A percentile compares a stretch with the other conserved stretches of the same genome.
phyloP scores from a whole-genome alignment of 192 early-diverging fungal species.

The Polychytrium aggregatum region DNA sequence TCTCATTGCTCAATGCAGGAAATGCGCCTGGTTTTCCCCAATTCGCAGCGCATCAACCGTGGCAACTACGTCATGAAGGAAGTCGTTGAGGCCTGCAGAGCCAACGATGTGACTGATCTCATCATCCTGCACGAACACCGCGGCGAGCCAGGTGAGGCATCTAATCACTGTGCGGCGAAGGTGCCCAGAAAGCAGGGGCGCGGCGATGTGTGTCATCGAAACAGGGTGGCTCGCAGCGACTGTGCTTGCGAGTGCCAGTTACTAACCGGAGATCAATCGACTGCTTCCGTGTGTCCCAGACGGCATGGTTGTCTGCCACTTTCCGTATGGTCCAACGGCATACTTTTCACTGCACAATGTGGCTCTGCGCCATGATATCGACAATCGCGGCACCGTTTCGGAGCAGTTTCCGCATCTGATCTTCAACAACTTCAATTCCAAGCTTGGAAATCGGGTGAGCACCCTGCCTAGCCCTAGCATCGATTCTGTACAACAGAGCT shows the following conservation, averaged over 20 bases:
- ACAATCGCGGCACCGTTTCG: constrained; percentile 90
- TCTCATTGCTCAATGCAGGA: constrained; percentile 55
- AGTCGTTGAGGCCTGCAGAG: constrained; percentile 87
- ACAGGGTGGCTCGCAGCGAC: too few relatives aligned
- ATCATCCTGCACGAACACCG: constrained; percentile 92
- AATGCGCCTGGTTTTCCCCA: constrained; percentile 89
- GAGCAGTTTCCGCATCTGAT: constrained; percentile 96
- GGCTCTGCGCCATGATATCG: constrained; percentile 93
- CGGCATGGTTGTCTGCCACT: constrained; percentile 87
- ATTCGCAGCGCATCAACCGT: constrained; percentile 95
- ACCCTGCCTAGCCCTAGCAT: background rate
- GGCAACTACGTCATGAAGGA: constrained; percentile 93
- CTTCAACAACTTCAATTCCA: constrained; percentile 87
- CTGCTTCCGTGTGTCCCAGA: constrained; percentile 33
- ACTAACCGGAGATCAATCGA: too few relatives aligned
- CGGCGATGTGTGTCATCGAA: background rate
- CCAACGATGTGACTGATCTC: constrained; percentile 90
- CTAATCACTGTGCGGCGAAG: background rate
- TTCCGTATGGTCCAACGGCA: constrained; percentile 96
- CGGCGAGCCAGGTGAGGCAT: constrained; percentile 69
- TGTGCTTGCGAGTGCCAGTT: too few relatives aligned
- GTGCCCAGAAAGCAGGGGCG: background rate
- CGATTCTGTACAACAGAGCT: too few relatives aligned
- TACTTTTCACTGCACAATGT: constrained; percentile 98
- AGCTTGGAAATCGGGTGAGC: constrained; percentile 66